Evolutionary conservation across 2,329 filamentous ascomycete genomes (phyloP), one percentile per base, ranked within the genome.

Genomic region (Calcarisporium arbuscula): DNA sequence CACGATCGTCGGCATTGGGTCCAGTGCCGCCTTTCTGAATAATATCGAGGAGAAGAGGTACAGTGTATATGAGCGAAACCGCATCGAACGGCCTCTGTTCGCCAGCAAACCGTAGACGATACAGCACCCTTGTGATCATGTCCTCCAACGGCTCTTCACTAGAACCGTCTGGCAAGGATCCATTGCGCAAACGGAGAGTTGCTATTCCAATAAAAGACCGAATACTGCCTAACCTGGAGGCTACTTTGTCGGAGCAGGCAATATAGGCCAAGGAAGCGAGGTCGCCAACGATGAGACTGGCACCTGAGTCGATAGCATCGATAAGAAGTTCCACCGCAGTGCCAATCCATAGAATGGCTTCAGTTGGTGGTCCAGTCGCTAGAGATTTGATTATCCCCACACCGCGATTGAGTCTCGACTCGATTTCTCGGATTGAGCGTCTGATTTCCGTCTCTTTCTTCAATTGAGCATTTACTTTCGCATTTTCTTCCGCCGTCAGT

Each of bases 41-140:
- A 14, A 96, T 74, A 15, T 85, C 64, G 47, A 94, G 80, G 4
- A 95, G 62, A 12, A 98, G 69, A 0, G 90, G 87, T 19, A 96
- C 66, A 32, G 88, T 77, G 54, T 96, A 98, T 38, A 85, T 87
- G 17, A 96, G 67, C 1, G 90, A 90, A 5, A 92, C 82, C 4
- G 78, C 71, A 54, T 98, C 92, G 48, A 98, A 88, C 1, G 90
- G 88, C n/a, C 89, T 78, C 57, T 96, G 90, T 56, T 96, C 92
- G 34, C 85, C 83, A 23, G 89, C 75, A 56, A 95, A 95, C 12
- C 89, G 82, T 34, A 98, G 67, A 30, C 90, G 82, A 58, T 96
- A 96, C 5, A 98, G 67, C 2, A 96, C 79, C 57, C 92, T 77
- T 4, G 90, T 95, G 10, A 95, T 72, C 10, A 96, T 74, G 38